phyloP scores from a whole-genome alignment of 2,329 filamentous ascomycete species.

The Aspergillus fumigatus region DNA sequence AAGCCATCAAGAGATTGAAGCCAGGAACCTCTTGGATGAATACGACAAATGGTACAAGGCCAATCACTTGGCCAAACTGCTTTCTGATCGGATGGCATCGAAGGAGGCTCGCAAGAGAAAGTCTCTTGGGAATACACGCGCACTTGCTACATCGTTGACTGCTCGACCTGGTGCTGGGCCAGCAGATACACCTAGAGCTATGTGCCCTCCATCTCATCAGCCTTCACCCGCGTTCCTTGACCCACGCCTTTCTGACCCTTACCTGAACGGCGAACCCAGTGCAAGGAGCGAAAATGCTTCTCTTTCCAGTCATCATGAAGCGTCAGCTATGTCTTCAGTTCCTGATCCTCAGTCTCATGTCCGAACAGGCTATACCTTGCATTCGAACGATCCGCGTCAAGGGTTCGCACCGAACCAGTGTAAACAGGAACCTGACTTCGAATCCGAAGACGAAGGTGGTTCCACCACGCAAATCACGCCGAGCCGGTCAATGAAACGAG shows the following conservation, averaged over 20 bases:
- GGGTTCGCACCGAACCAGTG: slow-evolving; percentile 1
- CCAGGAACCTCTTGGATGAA: slow-evolving; percentile 57
- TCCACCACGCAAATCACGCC: slow-evolving; percentile 10
- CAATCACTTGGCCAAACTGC: slow-evolving; percentile 65
- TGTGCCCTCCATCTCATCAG: background rate
- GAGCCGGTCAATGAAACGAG: slow-evolving; percentile 6
- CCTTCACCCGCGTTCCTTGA: slow-evolving; percentile 23
- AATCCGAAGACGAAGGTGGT: slow-evolving; percentile 12
- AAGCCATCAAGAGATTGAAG: slow-evolving; percentile 61
- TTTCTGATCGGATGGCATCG: slow-evolving; percentile 71
- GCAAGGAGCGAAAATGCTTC: background rate
- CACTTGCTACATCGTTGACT: slow-evolving; percentile 1
- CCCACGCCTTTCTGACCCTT: slow-evolving; percentile 23
- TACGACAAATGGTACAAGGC: slow-evolving; percentile 76
- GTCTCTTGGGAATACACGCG: slow-evolving; percentile 12
- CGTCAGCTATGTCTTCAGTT: slow-evolving; percentile 1
- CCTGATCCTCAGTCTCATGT: background rate
- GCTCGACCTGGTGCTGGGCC: slow-evolving; percentile 2
- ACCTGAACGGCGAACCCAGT: slow-evolving; percentile 4
- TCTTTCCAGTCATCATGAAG: slow-evolving; percentile 4
- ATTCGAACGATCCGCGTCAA: slow-evolving; percentile 1
- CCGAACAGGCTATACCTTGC: slow-evolving; percentile 1
- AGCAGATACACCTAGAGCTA: background rate
- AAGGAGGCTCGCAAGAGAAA: slow-evolving; percentile 65
- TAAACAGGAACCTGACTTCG: slow-evolving; percentile 15